A percentile compares a stretch with the other conserved stretches of the same genome.
Evolutionary conservation across 2,329 filamentous ascomycete species (phyloP).

Genomic region (Arthrobotrys musiformis): DNA sequence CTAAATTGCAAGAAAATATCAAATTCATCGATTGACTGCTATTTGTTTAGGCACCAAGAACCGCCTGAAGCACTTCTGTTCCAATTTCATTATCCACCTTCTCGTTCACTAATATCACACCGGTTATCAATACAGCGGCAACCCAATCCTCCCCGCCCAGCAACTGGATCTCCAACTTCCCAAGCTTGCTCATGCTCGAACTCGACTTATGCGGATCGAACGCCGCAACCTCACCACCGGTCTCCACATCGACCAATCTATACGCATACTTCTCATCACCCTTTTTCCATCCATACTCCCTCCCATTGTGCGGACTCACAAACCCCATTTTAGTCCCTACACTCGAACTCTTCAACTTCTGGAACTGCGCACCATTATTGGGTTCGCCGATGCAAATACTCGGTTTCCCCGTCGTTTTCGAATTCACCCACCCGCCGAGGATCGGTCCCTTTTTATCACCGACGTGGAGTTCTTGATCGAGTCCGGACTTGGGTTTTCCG

Average conservation of each 20-base stretch:
- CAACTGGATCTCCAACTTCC: constrained; percentile 13
- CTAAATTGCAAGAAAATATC: neutral
- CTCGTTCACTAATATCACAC: constrained; percentile 5
- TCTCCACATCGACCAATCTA: neutral
- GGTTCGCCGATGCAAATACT: constrained; percentile 29
- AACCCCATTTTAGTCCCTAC: neutral
- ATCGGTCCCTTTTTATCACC: constrained; percentile 26
- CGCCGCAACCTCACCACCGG: constrained; percentile 5
- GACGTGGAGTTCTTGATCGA: constrained; percentile 26
- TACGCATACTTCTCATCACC: constrained; percentile 6
- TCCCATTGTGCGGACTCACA: constrained; percentile 7
- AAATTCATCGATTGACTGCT: neutral
- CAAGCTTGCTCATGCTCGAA: constrained; percentile 20
- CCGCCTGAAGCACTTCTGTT: constrained; percentile 19
- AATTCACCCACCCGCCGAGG: constrained; percentile 15
- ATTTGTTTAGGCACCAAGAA: constrained; percentile 3
- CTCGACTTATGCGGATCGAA: constrained; percentile 8
- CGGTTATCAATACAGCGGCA: neutral
- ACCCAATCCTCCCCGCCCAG: constrained; percentile 24
- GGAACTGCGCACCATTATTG: constrained; percentile 5
- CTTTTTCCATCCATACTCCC: constrained; percentile 17
- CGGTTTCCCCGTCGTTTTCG: constrained; percentile 1
- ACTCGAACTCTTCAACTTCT: constrained; percentile 16
- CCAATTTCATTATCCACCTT: constrained; percentile 17
- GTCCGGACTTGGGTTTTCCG: constrained; percentile 25